A percentile compares a stretch with the other conserved stretches of the same genome.
Conservation (phyloP, 1,284 basidiomycete genomes). For the Tilletiaria anomala region DNA sequence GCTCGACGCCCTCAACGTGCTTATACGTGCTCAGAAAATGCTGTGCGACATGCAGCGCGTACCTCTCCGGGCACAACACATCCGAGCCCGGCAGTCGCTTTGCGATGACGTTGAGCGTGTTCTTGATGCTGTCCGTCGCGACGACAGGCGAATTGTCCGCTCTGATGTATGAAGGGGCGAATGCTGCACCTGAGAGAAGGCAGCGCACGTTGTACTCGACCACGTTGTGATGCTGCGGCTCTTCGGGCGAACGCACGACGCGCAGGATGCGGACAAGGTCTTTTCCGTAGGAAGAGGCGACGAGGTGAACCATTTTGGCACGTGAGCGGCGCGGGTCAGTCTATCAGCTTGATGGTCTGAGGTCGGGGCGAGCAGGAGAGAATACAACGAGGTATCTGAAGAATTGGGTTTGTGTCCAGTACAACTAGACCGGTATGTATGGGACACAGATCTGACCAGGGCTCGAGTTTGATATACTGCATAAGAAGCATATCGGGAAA, state of each 20-base stretch:
- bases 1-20: slow-evolving; percentile 56
- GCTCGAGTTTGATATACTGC: no score
- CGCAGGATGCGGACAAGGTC: slow-evolving; percentile 28
- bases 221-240: slow-evolving; percentile 15
- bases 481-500: no score
- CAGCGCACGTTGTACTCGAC: slow-evolving; percentile 25
- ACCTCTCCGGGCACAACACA: slow-evolving; percentile 54
- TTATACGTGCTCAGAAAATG: slow-evolving; percentile 71
- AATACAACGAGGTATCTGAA: no score
- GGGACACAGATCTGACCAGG: no score
- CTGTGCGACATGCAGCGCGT: slow-evolving; percentile 70
- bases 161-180: slow-evolving; percentile 18
- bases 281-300: slow-evolving; percentile 26
- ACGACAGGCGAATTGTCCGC: slow-evolving; percentile 28
- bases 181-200: slow-evolving; percentile 19
- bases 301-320: slow-evolving; percentile 10
- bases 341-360: no score
- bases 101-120: slow-evolving; percentile 56
- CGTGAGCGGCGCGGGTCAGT: no score
- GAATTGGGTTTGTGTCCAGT: no score
- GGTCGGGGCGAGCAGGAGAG: no score
- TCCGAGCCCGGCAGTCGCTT: slow-evolving; percentile 12
- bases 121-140: slow-evolving; percentile 57
- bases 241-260: slow-evolving; percentile 19
- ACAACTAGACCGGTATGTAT: no score